Percentiles rank a stretch among this genome's conserved stretches.
Evolutionary conservation across 805 yeast genomes (phyloP).

Genomic region (Ogataea ganodermae): DNA sequence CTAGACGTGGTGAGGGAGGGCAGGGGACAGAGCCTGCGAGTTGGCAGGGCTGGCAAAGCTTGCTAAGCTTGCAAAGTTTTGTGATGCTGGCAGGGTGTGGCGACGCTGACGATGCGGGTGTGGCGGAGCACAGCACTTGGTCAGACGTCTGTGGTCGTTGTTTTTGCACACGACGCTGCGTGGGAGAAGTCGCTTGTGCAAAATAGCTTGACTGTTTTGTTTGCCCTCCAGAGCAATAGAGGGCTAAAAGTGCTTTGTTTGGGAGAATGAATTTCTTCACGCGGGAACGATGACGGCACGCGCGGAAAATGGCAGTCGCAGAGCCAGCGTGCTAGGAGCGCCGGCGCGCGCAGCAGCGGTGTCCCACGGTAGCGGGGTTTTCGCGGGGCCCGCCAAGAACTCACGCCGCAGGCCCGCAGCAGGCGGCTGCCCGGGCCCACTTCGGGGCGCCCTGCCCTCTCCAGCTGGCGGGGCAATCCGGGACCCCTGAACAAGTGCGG

Average conservation of each 20-base stretch:
- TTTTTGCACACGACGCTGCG: not conserved
- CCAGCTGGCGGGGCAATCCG: too few relatives aligned
- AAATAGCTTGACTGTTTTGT: not conserved
- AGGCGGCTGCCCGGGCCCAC: too few relatives aligned
- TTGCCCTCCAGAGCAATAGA: slow-evolving; percentile 1
- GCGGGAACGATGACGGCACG: not conserved
- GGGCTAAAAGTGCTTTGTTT: slow-evolving; percentile 1
- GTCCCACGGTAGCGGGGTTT: too few relatives aligned
- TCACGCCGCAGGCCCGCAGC: too few relatives aligned
- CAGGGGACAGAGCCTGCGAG: too few relatives aligned
- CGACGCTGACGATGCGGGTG: not conserved
- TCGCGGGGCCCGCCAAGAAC: too few relatives aligned
- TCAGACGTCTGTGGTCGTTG: slow-evolving; percentile 2
- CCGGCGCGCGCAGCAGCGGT: not conserved
- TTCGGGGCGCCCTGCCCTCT: too few relatives aligned
- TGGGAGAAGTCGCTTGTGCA: not conserved
- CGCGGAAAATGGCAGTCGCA: not conserved
- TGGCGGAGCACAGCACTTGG: not conserved
- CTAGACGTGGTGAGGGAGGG: too few relatives aligned
- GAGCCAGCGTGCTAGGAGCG: too few relatives aligned
- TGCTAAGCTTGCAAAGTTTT: not conserved
- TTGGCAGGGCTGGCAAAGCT: not conserved
- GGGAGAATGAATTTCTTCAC: not conserved
- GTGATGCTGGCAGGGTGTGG: not conserved
- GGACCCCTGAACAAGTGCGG: too few relatives aligned